A percentile compares a stretch with the other conserved stretches of the same genome.
These are phyloP conservation scores for Rhodamnia rubescens DNA, from an alignment of 345 rosid species.

Conservation along the genomic window DNA sequence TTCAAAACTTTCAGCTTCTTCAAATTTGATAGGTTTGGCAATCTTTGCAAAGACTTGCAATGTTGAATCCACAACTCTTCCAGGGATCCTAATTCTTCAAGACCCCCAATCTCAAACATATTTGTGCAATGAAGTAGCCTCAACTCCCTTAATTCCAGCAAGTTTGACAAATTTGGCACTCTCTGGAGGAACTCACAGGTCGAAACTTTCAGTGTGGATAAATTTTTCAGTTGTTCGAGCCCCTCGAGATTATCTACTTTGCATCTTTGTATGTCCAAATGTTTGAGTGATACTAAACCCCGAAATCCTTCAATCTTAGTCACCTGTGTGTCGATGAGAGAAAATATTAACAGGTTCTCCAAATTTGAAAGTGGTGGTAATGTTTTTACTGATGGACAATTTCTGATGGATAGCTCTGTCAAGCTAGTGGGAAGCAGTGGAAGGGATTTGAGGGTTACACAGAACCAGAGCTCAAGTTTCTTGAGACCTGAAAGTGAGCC, in stretches of 20 bases:
- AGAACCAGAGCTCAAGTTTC: neutral
- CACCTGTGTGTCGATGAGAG: neutral
- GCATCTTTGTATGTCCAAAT: neutral
- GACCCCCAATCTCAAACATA: neutral
- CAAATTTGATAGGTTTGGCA: neutral
- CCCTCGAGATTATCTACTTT: neutral
- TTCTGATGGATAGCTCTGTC: neutral
- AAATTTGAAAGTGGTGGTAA: neutral
- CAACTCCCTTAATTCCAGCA: neutral
- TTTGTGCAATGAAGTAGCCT: neutral
- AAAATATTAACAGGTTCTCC: neutral
- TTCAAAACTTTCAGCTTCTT: neutral
- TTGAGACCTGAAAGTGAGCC: neutral
- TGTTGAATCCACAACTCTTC: neutral
- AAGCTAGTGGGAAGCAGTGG: neutral
- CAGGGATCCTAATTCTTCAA: neutral
- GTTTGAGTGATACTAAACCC: neutral
- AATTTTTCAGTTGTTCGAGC: neutral
- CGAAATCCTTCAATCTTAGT: neutral
- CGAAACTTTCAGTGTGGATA: neutral
- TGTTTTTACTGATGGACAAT: neutral
- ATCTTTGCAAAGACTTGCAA: neutral
- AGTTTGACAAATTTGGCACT: neutral
- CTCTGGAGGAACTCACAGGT: neutral
- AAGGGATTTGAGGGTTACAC: neutral